Base-by-base conservation (phyloP, 768 basidiomycete genomes). In the Chalciporus sphaerocephalus region DNA sequence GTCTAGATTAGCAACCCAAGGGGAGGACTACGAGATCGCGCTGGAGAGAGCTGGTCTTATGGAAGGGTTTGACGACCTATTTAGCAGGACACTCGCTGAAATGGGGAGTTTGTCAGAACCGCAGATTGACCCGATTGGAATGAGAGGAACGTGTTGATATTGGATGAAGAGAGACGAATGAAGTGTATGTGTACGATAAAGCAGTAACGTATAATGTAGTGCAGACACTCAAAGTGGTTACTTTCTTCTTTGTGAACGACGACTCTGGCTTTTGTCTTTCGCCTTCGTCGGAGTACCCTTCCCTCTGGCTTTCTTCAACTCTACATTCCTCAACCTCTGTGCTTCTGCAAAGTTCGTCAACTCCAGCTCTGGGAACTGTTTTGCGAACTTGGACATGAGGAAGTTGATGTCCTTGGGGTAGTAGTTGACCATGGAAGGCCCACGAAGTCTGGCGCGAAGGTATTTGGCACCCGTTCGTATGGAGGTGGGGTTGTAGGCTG, bases 401-500 rank as follows among this genome's bases (percentile, higher is more conserved):
- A 91, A 65, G 46, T 79, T 73, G 47, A 87, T 56, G n/a, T 70
- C 65, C 17, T 68, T 62, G 0, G 87, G 87, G 68, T 94, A 93
- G 70, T 97, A 97, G 5, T 78, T 70, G 52, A 85, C 61, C 84
- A 96, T 88, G 21, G 90, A 77, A 0, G 92, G 92, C 0, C 94
- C 95, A 0, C 84, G 80, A 27, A 97, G 79, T 15, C 86, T 76
- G 12, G 78, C 74, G 16, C 86, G 82, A 37, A 97, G 81, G 70
- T 95, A 92, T 70, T 97, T 97, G 21, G 92, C 86, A 15, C 95
- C 95, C 0, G 88, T 93, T 15, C 94, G 83, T 12, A 80, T 62
- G 21, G 78, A 79, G 2, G 76, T 76, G 0, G 94, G 94, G 67
- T 97, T 97, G 69, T 87, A 92, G 4, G 85, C 73, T 8, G 91